Evolutionary conservation across 2,329 filamentous ascomycete species (phyloP).

Genomic region (Exophiala aquamarina): DNA sequence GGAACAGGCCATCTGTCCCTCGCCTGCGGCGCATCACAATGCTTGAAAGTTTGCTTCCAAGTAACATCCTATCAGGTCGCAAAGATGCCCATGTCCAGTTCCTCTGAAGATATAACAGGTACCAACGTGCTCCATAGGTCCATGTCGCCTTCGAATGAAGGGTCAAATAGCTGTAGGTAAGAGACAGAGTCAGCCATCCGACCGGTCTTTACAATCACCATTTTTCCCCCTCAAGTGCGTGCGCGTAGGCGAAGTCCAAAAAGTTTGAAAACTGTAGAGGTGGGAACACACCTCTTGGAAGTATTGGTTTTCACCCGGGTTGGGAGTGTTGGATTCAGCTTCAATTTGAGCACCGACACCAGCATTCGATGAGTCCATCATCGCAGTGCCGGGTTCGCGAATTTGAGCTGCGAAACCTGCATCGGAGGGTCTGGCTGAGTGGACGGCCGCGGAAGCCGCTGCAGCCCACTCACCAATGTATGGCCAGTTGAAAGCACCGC

Average conservation of each 20-base stretch:
- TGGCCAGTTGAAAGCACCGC: slow-evolving; percentile 1
- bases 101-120: neutral
- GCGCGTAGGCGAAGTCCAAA: neutral
- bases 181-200: slow-evolving; percentile 2
- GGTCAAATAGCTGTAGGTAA: slow-evolving; percentile 5
- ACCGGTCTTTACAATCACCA: neutral
- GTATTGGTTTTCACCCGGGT: slow-evolving; percentile 1
- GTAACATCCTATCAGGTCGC: slow-evolving; percentile 3
- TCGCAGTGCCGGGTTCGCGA: neutral
- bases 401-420: slow-evolving; percentile 1
- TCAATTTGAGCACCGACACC: slow-evolving; percentile 5
- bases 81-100: neutral
- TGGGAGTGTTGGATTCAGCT: slow-evolving; percentile 1
- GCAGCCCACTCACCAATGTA: slow-evolving; percentile 1
- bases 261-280: neutral
- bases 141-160: slow-evolving; percentile 2
- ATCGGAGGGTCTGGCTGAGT: slow-evolving; percentile 2
- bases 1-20: neutral
- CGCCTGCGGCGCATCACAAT: neutral
- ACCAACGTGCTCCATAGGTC: slow-evolving; percentile 4
- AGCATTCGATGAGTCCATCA: neutral
- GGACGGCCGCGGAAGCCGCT: neutral
- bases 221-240: neutral
- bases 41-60: slow-evolving; percentile 2
- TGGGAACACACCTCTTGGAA: slow-evolving; percentile 6